Conservation (phyloP, 139 green algal genomes). For the Cymbomonas tetramitiformis region DNA sequence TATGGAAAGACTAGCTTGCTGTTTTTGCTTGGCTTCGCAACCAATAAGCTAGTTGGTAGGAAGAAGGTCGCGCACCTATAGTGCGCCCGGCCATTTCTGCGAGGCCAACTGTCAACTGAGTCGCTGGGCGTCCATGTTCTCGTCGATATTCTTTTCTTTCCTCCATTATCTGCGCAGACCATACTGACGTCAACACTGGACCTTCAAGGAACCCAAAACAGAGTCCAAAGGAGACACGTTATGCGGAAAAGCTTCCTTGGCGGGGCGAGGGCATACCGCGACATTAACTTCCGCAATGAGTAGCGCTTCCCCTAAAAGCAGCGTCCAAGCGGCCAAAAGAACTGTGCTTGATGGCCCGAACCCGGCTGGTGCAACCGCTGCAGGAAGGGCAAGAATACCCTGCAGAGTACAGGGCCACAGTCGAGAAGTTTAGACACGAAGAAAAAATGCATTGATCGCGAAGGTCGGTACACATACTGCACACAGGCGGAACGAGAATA, state of each 20-base stretch:
- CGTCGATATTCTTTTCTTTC: slow-evolving; percentile 2
- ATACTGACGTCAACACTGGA: background rate
- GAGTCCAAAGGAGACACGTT: no score
- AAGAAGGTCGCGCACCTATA: no score
- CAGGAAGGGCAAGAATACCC: slow-evolving; percentile 50
- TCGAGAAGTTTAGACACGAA: no score
- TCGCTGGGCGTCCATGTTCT: slow-evolving; percentile 1
- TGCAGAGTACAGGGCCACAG: no score
- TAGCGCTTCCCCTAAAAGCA: slow-evolving; percentile 43
- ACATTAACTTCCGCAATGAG: slow-evolving; percentile 58
- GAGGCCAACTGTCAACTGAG: slow-evolving; percentile 31
- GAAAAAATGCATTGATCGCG: no score
- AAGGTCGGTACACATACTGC: no score
- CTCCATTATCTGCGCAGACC: background rate
- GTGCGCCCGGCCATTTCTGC: slow-evolving; percentile 41
- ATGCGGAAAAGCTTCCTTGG: background rate
- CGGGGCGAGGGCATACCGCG: background rate
- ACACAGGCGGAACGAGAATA: no score
- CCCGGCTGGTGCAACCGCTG: slow-evolving; percentile 29
- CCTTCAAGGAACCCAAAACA: background rate
- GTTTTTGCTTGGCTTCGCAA: no score
- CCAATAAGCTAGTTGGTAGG: no score
- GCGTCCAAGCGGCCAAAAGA: slow-evolving; percentile 32
- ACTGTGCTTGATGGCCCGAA: slow-evolving; percentile 30
- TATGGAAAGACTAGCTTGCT: slow-evolving; percentile 17